Percentiles rank a stretch among this genome's conserved stretches.
phyloP scores from a whole-genome alignment of 768 basidiomycete genomes.

The Coprinopsis marcescibilis region DNA sequence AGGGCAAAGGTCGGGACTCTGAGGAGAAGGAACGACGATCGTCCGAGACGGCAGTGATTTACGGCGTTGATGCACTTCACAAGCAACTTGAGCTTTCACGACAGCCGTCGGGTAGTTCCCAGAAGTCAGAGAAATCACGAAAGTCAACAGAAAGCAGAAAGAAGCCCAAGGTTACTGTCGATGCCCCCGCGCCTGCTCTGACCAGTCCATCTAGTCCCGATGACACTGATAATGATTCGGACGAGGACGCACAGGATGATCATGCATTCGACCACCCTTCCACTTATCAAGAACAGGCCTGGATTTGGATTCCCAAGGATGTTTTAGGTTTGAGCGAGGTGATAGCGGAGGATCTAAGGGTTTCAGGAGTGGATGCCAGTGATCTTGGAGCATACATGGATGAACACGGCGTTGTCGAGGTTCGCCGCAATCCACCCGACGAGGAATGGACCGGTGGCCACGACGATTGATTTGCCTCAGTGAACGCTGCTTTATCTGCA shows the following conservation, averaged over 20 bases:
- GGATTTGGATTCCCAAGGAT: constrained; percentile 44
- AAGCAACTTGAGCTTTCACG: constrained; percentile 1
- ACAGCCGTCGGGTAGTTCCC: constrained; percentile 12
- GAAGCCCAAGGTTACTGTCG: constrained; percentile 19
- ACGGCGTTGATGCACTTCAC: constrained; percentile 10
- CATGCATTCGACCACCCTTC: constrained; percentile 47
- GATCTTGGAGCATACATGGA: constrained; percentile 41
- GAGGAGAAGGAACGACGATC: constrained; percentile 13
- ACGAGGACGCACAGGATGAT: constrained; percentile 31
- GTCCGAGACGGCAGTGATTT: constrained; percentile 12
- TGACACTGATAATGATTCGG: constrained; percentile 14
- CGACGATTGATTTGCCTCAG: constrained; percentile 21
- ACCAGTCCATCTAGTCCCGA: constrained; percentile 26
- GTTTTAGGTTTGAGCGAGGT: constrained; percentile 35
- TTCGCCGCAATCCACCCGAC: constrained; percentile 40
- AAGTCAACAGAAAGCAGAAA: constrained; percentile 15
- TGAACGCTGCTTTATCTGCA: neutral
- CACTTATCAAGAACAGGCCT: constrained; percentile 38
- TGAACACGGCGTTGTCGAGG: constrained; percentile 37
- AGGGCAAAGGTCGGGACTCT: constrained; percentile 20
- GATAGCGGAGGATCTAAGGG: constrained; percentile 30
- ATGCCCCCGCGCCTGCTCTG: constrained; percentile 25
- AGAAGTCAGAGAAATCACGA: constrained; percentile 13
- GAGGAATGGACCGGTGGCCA: constrained; percentile 37
- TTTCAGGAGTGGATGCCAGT: constrained; percentile 36